Evolutionary conservation across 495 filamentous ascomycete species (phyloP).

Genomic region (Melanomma pulvis-pyrius): DNA sequence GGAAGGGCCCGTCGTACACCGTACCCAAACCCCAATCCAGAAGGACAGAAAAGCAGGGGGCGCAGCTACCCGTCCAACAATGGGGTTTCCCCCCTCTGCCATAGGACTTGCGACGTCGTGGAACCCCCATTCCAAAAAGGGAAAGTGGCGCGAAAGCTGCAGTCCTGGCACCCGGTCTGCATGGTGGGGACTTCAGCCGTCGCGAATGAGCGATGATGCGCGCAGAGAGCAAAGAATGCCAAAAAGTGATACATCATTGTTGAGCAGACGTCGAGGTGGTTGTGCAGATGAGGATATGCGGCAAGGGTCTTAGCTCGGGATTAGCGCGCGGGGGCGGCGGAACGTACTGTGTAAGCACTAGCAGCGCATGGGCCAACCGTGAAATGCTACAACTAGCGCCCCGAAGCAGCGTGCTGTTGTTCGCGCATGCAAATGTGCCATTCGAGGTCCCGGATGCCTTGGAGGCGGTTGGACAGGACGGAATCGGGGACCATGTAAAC

Average conservation of each 20-base stretch:
- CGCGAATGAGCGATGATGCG: neutral
- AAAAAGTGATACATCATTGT: neutral
- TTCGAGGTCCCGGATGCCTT: too few relatives aligned
- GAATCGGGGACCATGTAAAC: neutral
- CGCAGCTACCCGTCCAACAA: neutral
- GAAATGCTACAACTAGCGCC: too few relatives aligned
- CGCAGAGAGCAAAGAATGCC: neutral
- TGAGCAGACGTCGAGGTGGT: neutral
- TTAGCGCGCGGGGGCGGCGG: neutral
- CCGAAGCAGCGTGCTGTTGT: too few relatives aligned
- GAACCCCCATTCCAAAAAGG: neutral
- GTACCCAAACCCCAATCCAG: too few relatives aligned
- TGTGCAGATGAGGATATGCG: neutral
- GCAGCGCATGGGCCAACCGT: too few relatives aligned
- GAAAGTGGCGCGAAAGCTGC: neutral
- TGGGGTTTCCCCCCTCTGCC: neutral
- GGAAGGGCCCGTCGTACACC: neutral
- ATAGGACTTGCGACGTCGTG: neutral
- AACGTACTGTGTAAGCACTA: neutral
- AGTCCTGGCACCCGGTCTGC: neutral
- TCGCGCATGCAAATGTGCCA: too few relatives aligned
- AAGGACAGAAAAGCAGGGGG: neutral
- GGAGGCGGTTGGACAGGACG: neutral
- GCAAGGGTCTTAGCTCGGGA: neutral
- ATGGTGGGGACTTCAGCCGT: neutral